phyloP scores from a whole-genome alignment of 805 yeast species.

The Metschnikowia amazonensis region DNA sequence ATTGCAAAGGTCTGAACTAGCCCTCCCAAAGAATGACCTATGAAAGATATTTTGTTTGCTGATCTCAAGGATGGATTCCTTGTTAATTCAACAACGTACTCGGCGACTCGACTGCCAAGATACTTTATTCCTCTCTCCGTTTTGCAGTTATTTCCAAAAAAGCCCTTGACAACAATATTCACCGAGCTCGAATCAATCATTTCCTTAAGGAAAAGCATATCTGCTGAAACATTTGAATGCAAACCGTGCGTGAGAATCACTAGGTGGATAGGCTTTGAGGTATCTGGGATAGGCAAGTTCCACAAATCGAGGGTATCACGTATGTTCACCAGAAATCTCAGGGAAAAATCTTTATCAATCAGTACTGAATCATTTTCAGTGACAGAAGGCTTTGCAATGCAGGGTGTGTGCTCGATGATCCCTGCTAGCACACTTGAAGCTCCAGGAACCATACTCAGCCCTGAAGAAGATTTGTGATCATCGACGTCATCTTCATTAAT shows the following conservation, averaged over 20 bases:
- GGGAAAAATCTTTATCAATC: background rate
- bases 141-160: conserved; percentile 75
- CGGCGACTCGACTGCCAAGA: conserved; percentile 77
- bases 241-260: conserved; percentile 89
- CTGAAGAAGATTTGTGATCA: conserved; percentile 16
- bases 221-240: conserved; percentile 86
- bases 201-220: conserved; percentile 84
- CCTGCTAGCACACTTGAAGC: conserved; percentile 2
- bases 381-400: conserved; percentile 24
- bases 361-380: background rate
- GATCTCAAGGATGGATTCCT: conserved; percentile 36
- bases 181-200: conserved; percentile 59
- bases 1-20: conserved; percentile 87
- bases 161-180: conserved; percentile 80
- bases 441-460: background rate
- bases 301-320: conserved; percentile 69
- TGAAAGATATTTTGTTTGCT: conserved; percentile 69
- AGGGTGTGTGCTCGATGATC: conserved; percentile 15
- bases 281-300: conserved; percentile 55
- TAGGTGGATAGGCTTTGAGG: conserved; percentile 65
- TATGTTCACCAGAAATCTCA: conserved; percentile 45
- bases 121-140: conserved; percentile 87
- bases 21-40: conserved; percentile 95
- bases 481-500: conserved; percentile 25
- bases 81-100: conserved; percentile 58